Evolutionary conservation across 140 eudicot genomes (phyloP).

Genomic region (Oenanthe javanica): DNA sequence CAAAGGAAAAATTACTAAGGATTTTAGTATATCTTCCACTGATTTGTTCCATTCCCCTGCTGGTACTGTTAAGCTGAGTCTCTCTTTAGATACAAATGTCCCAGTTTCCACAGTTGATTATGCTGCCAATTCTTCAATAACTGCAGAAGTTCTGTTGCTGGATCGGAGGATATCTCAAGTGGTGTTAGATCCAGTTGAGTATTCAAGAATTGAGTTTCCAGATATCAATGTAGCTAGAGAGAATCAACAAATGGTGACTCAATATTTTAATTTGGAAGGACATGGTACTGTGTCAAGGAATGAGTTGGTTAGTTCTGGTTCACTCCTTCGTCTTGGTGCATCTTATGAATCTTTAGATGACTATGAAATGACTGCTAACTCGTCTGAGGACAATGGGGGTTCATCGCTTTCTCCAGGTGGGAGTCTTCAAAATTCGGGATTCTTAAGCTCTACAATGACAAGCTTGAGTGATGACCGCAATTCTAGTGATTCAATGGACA

Average conservation of each 20-base stretch:
- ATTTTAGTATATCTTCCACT: conserved; percentile 70
- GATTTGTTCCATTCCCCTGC: conserved; percentile 92
- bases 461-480: conserved; percentile 64
- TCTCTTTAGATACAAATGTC: conserved; percentile 27
- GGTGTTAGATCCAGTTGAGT: conserved; percentile 39
- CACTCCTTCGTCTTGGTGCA: conserved; percentile 54
- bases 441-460: conserved; percentile 65
- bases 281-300: conserved; percentile 17
- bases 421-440: conserved; percentile 46
- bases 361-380: conserved; percentile 46
- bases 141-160: conserved; percentile 42
- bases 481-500: conserved; percentile 50
- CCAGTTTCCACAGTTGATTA: conserved; percentile 12
- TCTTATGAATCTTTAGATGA: conserved; percentile 32
- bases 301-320: conserved; percentile 25
- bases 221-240: conserved; percentile 43
- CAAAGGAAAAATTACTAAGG: conserved; percentile 50
- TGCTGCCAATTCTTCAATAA: conserved; percentile 22
- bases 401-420: conserved; percentile 44
- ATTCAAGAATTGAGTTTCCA: conserved; percentile 64
- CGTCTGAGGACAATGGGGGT: conserved; percentile 26
- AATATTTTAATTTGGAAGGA: conserved; percentile 39
- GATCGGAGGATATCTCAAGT: conserved; percentile 34
- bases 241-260: conserved; percentile 66
- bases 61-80: conserved; percentile 61